phyloP scores from a whole-genome alignment of 2,329 filamentous ascomycete species.

The Claviceps arundinis region DNA sequence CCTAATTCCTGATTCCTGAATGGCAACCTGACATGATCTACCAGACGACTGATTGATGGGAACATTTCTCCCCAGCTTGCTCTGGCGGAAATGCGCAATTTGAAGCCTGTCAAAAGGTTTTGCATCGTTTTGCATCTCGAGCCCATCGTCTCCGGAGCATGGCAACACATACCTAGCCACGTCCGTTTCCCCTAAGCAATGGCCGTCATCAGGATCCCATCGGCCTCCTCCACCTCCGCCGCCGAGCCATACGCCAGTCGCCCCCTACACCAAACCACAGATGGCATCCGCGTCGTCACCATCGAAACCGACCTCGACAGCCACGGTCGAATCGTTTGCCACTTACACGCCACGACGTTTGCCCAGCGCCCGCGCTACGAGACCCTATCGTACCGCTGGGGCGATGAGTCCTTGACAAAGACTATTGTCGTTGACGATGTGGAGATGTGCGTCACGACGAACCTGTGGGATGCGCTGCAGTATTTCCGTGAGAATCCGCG shows the following conservation, averaged over 20 bases:
- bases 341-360: slow-evolving; percentile 5
- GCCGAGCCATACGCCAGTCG: slow-evolving; percentile 4
- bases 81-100: neutral
- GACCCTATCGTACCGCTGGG: slow-evolving; percentile 11
- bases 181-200: neutral
- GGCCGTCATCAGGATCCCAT: neutral
- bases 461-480: slow-evolving; percentile 8
- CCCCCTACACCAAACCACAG: neutral
- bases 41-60: too few relatives aligned
- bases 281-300: slow-evolving; percentile 7
- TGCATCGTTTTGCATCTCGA: neutral
- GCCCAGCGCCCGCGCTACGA: slow-evolving; percentile 7
- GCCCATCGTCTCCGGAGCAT: neutral
- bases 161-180: neutral
- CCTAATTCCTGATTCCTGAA: too few relatives aligned
- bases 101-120: neutral
- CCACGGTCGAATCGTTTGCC: slow-evolving; percentile 3
- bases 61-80: too few relatives aligned
- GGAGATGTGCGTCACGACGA: slow-evolving; percentile 6
- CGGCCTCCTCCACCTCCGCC: neutral
- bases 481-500: slow-evolving; percentile 5
- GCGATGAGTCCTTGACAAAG: slow-evolving; percentile 5
- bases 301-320: slow-evolving; percentile 1
- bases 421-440: slow-evolving; percentile 7
- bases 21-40: too few relatives aligned